Evolutionary conservation across 768 basidiomycete species (phyloP).

Genomic region (Strobilomyces confusus): DNA sequence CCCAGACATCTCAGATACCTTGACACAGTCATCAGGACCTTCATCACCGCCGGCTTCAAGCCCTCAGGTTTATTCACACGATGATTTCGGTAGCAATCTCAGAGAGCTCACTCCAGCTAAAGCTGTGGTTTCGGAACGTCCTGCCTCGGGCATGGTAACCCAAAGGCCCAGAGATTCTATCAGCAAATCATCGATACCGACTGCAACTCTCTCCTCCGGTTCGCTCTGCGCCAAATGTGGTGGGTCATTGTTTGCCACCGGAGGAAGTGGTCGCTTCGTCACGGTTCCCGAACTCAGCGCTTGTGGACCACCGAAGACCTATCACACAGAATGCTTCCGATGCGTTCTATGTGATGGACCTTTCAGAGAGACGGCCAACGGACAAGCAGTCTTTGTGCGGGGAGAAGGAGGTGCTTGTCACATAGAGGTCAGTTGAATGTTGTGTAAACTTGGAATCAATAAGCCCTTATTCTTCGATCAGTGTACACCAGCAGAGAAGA

Average conservation of each 20-base stretch:
- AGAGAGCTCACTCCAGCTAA: constrained; percentile 6
- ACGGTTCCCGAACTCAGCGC: constrained; percentile 55
- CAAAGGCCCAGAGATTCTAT: constrained; percentile 26
- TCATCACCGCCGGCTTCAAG: constrained; percentile 47
- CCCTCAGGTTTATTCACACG: constrained; percentile 25
- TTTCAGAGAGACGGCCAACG: constrained; percentile 58
- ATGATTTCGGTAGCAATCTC: constrained; percentile 7
- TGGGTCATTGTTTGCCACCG: constrained; percentile 51
- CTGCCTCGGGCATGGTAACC: constrained; percentile 24
- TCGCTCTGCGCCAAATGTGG: constrained; percentile 60
- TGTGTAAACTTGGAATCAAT: neutral
- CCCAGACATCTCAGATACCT: constrained; percentile 56
- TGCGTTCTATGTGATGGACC: constrained; percentile 61
- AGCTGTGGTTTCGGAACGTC: constrained; percentile 8
- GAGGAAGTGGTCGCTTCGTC: constrained; percentile 62
- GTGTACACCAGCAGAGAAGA: constrained; percentile 43
- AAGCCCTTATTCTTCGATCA: constrained; percentile 19
- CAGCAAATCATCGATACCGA: constrained; percentile 25
- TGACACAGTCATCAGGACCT: constrained; percentile 50
- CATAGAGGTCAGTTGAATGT: constrained; percentile 40
- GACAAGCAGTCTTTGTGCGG: constrained; percentile 69
- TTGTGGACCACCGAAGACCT: constrained; percentile 48
- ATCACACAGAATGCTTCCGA: constrained; percentile 74
- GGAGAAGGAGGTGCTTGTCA: constrained; percentile 66
- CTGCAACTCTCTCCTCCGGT: constrained; percentile 35